Evolutionary conservation across 345 rosid genomes (phyloP).

Genomic region (Ceriops tagal): DNA sequence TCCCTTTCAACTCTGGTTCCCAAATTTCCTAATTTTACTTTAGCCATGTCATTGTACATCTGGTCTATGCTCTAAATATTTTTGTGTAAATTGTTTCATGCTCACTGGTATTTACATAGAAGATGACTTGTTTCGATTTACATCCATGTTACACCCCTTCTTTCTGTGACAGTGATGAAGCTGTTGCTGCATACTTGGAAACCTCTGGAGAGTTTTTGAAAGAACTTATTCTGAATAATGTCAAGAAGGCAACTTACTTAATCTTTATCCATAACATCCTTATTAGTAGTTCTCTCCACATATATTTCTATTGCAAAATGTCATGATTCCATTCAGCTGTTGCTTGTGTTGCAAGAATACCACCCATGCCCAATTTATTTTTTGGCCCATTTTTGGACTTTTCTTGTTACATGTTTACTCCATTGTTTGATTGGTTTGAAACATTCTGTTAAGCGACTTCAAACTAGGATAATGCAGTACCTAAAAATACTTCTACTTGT

Average conservation of each 20-base stretch:
- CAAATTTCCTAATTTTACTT: no score
- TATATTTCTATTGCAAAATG: neutral
- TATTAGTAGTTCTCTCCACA: neutral
- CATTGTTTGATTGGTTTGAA: neutral
- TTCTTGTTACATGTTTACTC: neutral
- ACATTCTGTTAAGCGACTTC: neutral
- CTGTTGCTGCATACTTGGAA: constrained; percentile 86
- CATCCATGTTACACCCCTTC: neutral
- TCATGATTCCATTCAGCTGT: neutral
- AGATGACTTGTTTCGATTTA: neutral
- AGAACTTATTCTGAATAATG: constrained; percentile 70
- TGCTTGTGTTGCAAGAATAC: neutral
- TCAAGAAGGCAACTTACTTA: constrained; percentile 49
- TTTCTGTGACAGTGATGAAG: constrained; percentile 65
- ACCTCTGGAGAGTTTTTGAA: constrained; percentile 55
- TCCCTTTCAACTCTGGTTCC: no score
- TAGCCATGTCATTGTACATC: no score
- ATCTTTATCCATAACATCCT: neutral
- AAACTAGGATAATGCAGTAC: neutral
- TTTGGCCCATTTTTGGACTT: neutral
- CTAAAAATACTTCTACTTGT: neutral
- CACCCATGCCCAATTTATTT: neutral
- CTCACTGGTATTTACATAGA: no score
- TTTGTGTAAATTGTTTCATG: no score
- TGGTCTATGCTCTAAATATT: no score